These are phyloP conservation scores for Rhynchospora tenuis DNA, from an alignment of 176 grass and related monocot genomes.

Conservation along the genomic window DNA sequence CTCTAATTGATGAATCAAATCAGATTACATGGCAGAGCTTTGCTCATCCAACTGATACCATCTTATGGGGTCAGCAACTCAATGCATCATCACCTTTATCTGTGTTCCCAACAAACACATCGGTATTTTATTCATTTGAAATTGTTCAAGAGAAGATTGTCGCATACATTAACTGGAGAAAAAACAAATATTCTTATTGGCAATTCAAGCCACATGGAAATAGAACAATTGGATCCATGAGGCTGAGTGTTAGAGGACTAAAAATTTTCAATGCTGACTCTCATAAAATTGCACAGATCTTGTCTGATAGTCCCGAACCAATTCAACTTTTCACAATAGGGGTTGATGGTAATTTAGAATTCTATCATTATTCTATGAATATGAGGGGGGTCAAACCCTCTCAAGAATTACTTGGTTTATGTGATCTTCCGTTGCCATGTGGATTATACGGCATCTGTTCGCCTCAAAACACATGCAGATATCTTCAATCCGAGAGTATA, in stretches of 20 bases:
- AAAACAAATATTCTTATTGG: slow-evolving; percentile 54
- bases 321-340: slow-evolving; percentile 20
- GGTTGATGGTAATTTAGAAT: slow-evolving; percentile 26
- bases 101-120: neutral
- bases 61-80: slow-evolving; percentile 39
- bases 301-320: neutral
- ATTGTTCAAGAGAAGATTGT: slow-evolving; percentile 40
- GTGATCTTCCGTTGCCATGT: slow-evolving; percentile 41
- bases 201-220: slow-evolving; percentile 21
- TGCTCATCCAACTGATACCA: slow-evolving; percentile 34
- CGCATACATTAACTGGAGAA: slow-evolving; percentile 42
- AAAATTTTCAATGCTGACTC: slow-evolving; percentile 29
- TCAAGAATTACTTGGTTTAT: slow-evolving; percentile 20
- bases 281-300: slow-evolving; percentile 27
- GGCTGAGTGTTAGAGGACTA: slow-evolving; percentile 21
- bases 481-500: slow-evolving; percentile 15
- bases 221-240: slow-evolving; percentile 22
- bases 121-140: slow-evolving; percentile 48
- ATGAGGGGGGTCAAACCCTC: slow-evolving; percentile 18
- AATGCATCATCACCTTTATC: slow-evolving; percentile 10
- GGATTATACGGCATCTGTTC: slow-evolving; percentile 37
- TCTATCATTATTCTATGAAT: slow-evolving; percentile 27
- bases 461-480: slow-evolving; percentile 15
- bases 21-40: slow-evolving; percentile 47
- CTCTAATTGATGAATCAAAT: slow-evolving; percentile 38